Conservation (phyloP, 805 yeast genomes). For the Geotrichum ghanense region DNA sequence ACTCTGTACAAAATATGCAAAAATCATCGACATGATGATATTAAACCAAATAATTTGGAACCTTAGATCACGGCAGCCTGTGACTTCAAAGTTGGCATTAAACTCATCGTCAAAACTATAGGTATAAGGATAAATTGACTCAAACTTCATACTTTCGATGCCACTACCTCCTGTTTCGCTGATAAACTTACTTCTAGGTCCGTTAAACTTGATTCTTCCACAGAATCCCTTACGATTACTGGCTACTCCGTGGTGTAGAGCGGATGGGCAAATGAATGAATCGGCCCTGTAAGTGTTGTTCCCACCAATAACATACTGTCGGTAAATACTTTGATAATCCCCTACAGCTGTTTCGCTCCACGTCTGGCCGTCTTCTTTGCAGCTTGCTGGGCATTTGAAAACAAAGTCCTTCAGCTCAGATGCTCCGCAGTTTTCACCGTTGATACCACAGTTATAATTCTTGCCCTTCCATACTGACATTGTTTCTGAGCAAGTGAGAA, state of each 20-base stretch:
- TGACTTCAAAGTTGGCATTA: constrained; percentile 27
- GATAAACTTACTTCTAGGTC: constrained; percentile 39
- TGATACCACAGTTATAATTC: constrained; percentile 62
- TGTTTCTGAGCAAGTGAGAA: constrained; percentile 15
- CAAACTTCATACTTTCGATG: constrained; percentile 44
- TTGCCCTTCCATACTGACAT: constrained; percentile 57
- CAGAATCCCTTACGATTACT: constrained; percentile 74
- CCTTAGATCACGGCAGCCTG: constrained; percentile 64
- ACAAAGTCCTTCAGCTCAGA: constrained; percentile 34
- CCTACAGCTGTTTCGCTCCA: constrained; percentile 73
- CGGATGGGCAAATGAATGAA: constrained; percentile 83
- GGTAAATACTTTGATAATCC: constrained; percentile 49
- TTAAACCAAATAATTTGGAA: constrained; percentile 44
- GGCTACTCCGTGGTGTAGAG: constrained; percentile 71
- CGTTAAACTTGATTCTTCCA: constrained; percentile 47
- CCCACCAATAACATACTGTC: constrained; percentile 71
- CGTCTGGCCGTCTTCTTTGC: constrained; percentile 68
- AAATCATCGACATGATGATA: constrained; percentile 41
- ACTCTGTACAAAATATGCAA: constrained; percentile 36
- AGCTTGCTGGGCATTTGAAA: constrained; percentile 79
- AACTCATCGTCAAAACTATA: constrained; percentile 33
- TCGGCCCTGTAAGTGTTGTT: constrained; percentile 67
- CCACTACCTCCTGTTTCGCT: constrained; percentile 40
- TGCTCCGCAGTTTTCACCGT: constrained; percentile 50
- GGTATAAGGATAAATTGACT: constrained; percentile 65